Evolutionary conservation across 495 filamentous ascomycete species (phyloP).

Genomic region (Penicillium cataractarum): DNA sequence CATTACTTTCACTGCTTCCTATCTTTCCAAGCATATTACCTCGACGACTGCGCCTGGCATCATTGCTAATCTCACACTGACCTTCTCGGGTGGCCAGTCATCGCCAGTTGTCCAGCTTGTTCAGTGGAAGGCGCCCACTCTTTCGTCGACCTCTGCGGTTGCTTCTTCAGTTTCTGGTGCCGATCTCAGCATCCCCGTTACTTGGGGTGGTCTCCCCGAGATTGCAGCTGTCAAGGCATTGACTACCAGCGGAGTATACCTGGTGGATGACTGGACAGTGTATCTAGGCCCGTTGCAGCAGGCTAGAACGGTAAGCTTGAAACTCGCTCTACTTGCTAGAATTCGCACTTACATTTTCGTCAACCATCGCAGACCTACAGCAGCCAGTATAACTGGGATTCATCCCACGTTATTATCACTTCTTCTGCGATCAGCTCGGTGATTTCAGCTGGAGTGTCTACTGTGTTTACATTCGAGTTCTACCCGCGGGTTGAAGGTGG

Average conservation of each 20-base stretch:
- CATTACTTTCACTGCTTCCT: slow-evolving; percentile 52
- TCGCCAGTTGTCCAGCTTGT: slow-evolving; percentile 48
- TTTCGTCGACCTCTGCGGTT: slow-evolving; percentile 41
- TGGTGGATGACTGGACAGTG: slow-evolving; percentile 62
- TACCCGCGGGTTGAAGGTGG: slow-evolving; percentile 44
- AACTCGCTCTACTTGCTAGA: background rate
- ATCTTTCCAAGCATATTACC: slow-evolving; percentile 48
- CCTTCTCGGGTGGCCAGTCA: slow-evolving; percentile 53
- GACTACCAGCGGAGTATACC: slow-evolving; percentile 47
- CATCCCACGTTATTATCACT: slow-evolving; percentile 45
- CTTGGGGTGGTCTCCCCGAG: slow-evolving; percentile 51
- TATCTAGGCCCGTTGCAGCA: slow-evolving; percentile 59
- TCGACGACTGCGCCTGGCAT: slow-evolving; percentile 43
- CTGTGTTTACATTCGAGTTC: slow-evolving; percentile 58
- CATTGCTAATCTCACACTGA: slow-evolving; percentile 53
- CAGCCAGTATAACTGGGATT: slow-evolving; percentile 57
- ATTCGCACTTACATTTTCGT: background rate
- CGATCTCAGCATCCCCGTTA: slow-evolving; percentile 54
- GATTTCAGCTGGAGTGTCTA: slow-evolving; percentile 44
- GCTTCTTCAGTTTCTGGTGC: slow-evolving; percentile 44
- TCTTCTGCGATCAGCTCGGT: slow-evolving; percentile 49
- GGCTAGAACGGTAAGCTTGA: slow-evolving; percentile 45
- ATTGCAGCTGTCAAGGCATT: slow-evolving; percentile 59
- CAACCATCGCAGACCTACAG: slow-evolving; percentile 41
- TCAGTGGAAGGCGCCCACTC: slow-evolving; percentile 53